Base-by-base conservation (phyloP, 176 grass and related monocot species). In the Cenchrus purpureus region DNA sequence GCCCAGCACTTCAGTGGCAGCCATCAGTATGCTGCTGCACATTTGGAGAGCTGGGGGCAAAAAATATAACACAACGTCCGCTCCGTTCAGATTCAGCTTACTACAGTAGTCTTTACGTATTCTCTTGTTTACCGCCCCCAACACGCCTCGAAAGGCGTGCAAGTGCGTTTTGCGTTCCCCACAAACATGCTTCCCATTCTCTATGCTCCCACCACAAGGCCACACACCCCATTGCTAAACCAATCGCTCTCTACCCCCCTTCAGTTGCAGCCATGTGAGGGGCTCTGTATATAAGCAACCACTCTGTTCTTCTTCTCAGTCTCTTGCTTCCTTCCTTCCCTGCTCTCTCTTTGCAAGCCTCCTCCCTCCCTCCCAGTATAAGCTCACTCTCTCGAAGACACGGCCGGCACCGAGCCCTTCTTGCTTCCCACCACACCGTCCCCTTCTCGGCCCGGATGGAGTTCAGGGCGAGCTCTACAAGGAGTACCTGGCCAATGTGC, bases 81-180 rank as follows among this genome's bases (percentile, higher is more conserved):
- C 32, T 73, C 17, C 51, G 32, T 55, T 61, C 64, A 2, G 67
- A 51, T 56, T 63, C 56, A 2, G 67, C 43, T 44, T 52, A 71
- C n/a, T 31, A 77, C 7, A 57, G 55, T 20, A 14, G 54, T 37
- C 12, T 55, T 80, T 52, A 40, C 37, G 37, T 40, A 8, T 53
- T 7, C 10, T 7, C 32, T 70, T 77, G 72, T 63, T 87, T 77
- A 71, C 48, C 77, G 51, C 8, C 60, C 65, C 72, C 88, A 70
- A 77, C 17, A 20, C 60, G 43, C 84, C 52, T 87, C 25, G 84
- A 77, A 44, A 63, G 80, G 3, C 74, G 84, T 37, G 89, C 61
- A 87, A 90, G 89, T 90, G 89, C 90, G 87, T 83, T 91, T 87
- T 87, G 82, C 87, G 77, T 94, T 85, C 74, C 90, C 92, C 87